phyloP scores from a whole-genome alignment of 768 basidiomycete species.

The Aureoboletus auriporus region DNA sequence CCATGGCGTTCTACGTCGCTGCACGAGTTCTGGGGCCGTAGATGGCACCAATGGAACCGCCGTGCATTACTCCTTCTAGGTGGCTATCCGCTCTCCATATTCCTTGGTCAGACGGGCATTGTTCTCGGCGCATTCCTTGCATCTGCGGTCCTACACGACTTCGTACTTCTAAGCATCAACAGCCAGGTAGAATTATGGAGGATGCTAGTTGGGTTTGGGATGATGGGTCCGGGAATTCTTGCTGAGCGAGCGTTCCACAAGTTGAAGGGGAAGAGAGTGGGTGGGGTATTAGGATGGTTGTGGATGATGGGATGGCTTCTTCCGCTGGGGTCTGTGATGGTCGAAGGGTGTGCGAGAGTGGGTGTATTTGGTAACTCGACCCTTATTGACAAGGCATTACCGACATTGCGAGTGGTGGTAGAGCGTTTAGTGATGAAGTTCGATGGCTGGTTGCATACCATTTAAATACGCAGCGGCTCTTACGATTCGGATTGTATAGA shows the following conservation, averaged over 20 bases:
- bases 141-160: conserved; percentile 54
- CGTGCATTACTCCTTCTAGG: conserved; percentile 30
- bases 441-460: conserved; percentile 11
- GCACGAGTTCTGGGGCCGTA: conserved; percentile 33
- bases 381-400: not conserved
- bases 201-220: conserved; percentile 48
- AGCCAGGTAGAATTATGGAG: conserved; percentile 38
- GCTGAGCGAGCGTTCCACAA: conserved; percentile 35
- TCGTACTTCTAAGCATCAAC: conserved; percentile 48
- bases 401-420: conserved; percentile 4
- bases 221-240: conserved; percentile 50
- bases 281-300: conserved; percentile 29
- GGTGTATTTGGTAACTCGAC: not conserved
- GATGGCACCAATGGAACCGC: conserved; percentile 39
- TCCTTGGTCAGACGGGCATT: conserved; percentile 46
- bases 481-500: not conserved
- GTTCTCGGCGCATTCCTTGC: conserved; percentile 54
- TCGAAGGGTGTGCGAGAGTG: conserved; percentile 19
- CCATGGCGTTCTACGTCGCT: conserved; percentile 37
- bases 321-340: conserved; percentile 19
- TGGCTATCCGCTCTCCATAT: conserved; percentile 21
- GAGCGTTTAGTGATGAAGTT: conserved; percentile 9
- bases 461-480: not conserved
- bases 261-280: conserved; percentile 24
- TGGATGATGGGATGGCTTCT: conserved; percentile 33